Evolutionary conservation across 2,329 filamentous ascomycete species (phyloP), one percentile per base, ranked within the genome.

Genomic region (Colletotrichum sojae): DNA sequence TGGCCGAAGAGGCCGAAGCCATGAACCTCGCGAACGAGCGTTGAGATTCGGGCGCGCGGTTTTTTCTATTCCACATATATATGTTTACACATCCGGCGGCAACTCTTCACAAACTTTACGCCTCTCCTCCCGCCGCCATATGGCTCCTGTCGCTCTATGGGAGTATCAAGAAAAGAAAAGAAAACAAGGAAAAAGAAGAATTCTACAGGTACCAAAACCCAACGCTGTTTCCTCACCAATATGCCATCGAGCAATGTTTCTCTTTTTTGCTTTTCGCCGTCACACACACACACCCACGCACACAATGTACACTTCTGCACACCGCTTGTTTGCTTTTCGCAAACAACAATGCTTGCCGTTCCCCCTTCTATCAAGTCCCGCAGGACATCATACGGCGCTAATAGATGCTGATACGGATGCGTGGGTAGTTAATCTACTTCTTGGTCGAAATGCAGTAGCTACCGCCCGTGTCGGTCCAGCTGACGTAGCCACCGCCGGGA

Each of bases 381-480:
- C 66, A 15, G 66, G 66, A 66, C 61, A 65, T 69, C 64, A 73
- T 69, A 51, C 66, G 46, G 54, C 31, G 66, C 55, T 59, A 51
- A 51, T 36, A 53, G 56, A 62, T 75, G 75, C 78, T 80, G 73
- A 79, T 72, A 71, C 74, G 9, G 12, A 56, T 20, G 27, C n/a
- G 54, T 36, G 56, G 52, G 22, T 22, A 22, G 22, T 25, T 53
- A 39, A 25, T 46, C 73, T 77, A 84, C 76, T 94, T 94, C 80
- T 94, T 93, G 13, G 89, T 94, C 66, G 95, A 94, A 77, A 98
- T 92, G 78, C 92, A 98, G 81, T 96, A 99, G 64, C 90, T 89
- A 31, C 95, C 95, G 27, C 91, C 91, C 59, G 91, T 89, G 73
- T 92, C 92, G 15, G 93, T 95, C 96, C 96, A 99, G 81, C 94